phyloP scores from a whole-genome alignment of 257 asterid species.

The Mentha longifolia region DNA sequence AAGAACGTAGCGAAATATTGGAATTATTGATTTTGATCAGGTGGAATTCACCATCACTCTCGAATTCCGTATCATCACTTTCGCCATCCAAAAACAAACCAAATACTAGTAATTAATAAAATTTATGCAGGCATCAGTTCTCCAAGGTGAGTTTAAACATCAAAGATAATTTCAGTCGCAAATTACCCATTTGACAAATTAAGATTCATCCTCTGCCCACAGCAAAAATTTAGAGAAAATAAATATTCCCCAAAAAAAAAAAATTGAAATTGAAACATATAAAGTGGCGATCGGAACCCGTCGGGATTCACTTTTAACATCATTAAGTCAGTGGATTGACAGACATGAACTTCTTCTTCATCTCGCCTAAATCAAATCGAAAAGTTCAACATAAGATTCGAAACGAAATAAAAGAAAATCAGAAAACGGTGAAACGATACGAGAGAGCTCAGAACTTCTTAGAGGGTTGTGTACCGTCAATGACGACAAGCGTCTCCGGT shows the following conservation, averaged over 20 bases:
- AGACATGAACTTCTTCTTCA: slow-evolving; percentile 32
- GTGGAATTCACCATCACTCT: slow-evolving; percentile 40
- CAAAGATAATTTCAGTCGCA: slow-evolving; percentile 11
- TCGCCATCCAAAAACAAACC: slow-evolving; percentile 6
- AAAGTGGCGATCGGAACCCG: slow-evolving; percentile 34
- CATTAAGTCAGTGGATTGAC: slow-evolving; percentile 36
- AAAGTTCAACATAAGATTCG: no score
- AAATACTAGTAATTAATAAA: neutral
- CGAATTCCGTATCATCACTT: slow-evolving; percentile 38
- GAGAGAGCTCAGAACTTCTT: slow-evolving; percentile 33
- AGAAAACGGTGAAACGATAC: no score
- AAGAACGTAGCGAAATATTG: slow-evolving; percentile 34
- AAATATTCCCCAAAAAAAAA: no score
- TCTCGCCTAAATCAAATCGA: slow-evolving; percentile 2
- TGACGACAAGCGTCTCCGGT: slow-evolving; percentile 27
- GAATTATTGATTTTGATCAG: slow-evolving; percentile 35
- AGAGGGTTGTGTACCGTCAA: slow-evolving; percentile 37
- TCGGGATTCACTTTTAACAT: slow-evolving; percentile 35
- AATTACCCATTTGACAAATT: slow-evolving; percentile 12
- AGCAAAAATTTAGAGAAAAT: no score
- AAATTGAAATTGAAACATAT: no score
- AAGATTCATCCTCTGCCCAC: slow-evolving; percentile 15
- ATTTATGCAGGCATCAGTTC: neutral
- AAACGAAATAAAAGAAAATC: neutral
- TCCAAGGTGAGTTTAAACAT: slow-evolving; percentile 16